These are phyloP conservation scores for Candida montana DNA, from an alignment of 805 yeast genomes.

Conservation along the genomic window DNA sequence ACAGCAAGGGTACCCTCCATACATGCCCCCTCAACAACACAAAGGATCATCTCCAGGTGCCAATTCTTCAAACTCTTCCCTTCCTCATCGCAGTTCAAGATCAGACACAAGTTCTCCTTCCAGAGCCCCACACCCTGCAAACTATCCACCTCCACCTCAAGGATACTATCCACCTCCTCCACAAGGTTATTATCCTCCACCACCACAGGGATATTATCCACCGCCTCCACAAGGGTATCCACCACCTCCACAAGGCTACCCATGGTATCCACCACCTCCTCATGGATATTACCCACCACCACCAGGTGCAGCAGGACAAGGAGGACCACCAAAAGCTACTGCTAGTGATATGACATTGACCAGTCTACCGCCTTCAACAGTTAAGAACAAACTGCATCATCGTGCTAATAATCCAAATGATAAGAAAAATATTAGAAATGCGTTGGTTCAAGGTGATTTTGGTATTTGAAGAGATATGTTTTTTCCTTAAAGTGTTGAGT, in stretches of 20 bases:
- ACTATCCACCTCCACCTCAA: constrained; percentile 15
- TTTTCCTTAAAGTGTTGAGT: too few relatives aligned
- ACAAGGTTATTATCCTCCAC: constrained; percentile 11
- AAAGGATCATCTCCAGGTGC: not conserved
- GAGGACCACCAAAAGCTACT: constrained; percentile 5
- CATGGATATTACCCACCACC: constrained; percentile 15
- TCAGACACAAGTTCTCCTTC: constrained; percentile 5
- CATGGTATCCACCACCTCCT: constrained; percentile 13
- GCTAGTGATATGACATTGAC: constrained; percentile 40
- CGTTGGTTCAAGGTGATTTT: constrained; percentile 60
- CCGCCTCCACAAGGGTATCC: constrained; percentile 21
- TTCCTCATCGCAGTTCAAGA: constrained; percentile 8
- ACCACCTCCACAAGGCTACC: constrained; percentile 19
- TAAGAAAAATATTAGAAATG: constrained; percentile 56
- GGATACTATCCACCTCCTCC: constrained; percentile 19
- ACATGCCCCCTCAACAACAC: not conserved
- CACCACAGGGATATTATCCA: constrained; percentile 20
- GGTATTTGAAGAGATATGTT: constrained; percentile 49
- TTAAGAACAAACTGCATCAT: constrained; percentile 40
- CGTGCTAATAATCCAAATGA: constrained; percentile 36
- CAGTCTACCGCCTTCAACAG: constrained; percentile 40
- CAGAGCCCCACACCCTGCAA: not conserved
- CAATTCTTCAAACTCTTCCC: constrained; percentile 3
- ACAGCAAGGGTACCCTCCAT: constrained; percentile 4
- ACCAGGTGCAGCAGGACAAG: constrained; percentile 11